Evolutionary conservation across 495 filamentous ascomycete species (phyloP).

Genomic region (Aspergillus affinis): DNA sequence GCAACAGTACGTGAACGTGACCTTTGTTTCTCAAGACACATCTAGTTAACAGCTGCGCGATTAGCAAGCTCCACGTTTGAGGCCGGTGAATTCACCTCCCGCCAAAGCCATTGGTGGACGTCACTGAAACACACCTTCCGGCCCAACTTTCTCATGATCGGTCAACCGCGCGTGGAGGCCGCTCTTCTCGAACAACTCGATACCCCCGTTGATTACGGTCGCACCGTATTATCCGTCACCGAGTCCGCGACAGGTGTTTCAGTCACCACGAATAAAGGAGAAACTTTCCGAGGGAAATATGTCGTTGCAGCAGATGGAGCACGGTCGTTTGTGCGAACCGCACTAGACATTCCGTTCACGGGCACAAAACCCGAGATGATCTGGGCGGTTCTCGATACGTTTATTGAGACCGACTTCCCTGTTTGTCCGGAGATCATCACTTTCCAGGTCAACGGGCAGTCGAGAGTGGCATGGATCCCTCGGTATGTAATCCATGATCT

Average conservation of each 20-base stretch:
- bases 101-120: slow-evolving; percentile 10
- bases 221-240: not conserved
- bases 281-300: slow-evolving; percentile 1
- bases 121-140: slow-evolving; percentile 7
- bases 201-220: not conserved
- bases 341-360: slow-evolving; percentile 4
- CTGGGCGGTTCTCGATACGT: slow-evolving; percentile 10
- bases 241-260: not conserved
- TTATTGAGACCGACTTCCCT: slow-evolving; percentile 7
- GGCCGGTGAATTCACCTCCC: slow-evolving; percentile 8
- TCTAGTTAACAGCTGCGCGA: not conserved
- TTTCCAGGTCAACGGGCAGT: slow-evolving; percentile 8
- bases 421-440: slow-evolving; percentile 9
- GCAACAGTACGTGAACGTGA: slow-evolving; percentile 9
- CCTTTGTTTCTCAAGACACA: not conserved
- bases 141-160: slow-evolving; percentile 12
- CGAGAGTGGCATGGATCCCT: slow-evolving; percentile 10
- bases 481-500: not conserved
- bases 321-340: slow-evolving; percentile 4
- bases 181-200: slow-evolving; percentile 6
- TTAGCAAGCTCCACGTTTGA: slow-evolving; percentile 11
- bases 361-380: slow-evolving; percentile 11
- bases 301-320: slow-evolving; percentile 7
- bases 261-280: slow-evolving; percentile 1
- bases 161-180: slow-evolving; percentile 6